phyloP scores from a whole-genome alignment of 208 protist species.

The Trypanosoma avium region DNA sequence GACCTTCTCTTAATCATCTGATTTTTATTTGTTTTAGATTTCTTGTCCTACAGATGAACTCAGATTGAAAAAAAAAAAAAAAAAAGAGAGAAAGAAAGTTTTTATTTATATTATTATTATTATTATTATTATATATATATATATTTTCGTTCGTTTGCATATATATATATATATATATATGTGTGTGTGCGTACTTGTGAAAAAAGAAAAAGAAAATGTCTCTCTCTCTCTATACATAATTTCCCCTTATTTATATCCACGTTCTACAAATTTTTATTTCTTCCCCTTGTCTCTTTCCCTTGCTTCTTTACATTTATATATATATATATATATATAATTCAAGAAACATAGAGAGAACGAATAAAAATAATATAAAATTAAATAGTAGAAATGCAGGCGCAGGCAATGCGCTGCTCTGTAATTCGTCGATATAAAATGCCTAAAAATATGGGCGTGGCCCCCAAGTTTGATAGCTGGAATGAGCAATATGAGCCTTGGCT shows the following conservation, averaged over 20 bases:
- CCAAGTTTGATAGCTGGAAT: constrained; percentile 88
- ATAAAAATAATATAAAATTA: not conserved
- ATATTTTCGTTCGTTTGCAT: no score
- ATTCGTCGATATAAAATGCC: constrained; percentile 66
- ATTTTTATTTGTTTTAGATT: no score
- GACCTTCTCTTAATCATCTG: no score
- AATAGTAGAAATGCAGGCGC: not conserved
- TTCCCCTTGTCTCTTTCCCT: constrained; percentile 8
- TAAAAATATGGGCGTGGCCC: constrained; percentile 87
- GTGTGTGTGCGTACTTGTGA: no score
- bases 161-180: no score
- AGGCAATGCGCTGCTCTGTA: constrained; percentile 41
- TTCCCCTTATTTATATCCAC: no score
- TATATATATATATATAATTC: no score
- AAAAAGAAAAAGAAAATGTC: constrained; percentile 2
- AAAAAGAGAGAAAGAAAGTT: no score
- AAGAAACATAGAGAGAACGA: not conserved
- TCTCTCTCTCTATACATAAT: not conserved
- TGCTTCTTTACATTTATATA: not conserved
- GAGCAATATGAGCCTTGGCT: constrained; percentile 92
- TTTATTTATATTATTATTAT: no score
- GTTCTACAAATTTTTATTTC: not conserved
- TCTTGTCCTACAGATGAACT: no score
- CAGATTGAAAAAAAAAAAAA: no score
- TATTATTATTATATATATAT: no score